Percentiles rank a stretch among this genome's conserved stretches.
Evolutionary conservation across 179 eudicot genomes (phyloP).

Genomic region (Camellia oleifera): DNA sequence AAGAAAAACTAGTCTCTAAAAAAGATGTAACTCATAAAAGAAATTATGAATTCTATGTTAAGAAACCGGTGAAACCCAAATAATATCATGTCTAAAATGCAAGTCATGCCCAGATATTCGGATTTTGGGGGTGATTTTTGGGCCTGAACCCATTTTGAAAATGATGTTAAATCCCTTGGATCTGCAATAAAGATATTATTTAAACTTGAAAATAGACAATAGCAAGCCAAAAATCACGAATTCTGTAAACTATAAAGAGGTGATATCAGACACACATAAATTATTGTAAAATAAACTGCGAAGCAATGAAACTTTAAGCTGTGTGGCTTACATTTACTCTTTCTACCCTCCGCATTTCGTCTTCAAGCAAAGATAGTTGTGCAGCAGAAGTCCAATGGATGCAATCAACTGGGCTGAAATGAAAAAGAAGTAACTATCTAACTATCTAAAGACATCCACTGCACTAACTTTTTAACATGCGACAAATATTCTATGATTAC

Average conservation of each 20-base stretch:
- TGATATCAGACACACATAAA: background rate
- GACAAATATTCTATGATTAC: background rate
- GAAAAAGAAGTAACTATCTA: constrained; percentile 2
- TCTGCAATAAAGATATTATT: background rate
- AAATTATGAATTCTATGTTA: background rate
- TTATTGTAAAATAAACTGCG: background rate
- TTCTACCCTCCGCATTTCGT: constrained; percentile 97
- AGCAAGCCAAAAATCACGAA: background rate
- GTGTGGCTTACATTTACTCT: constrained; percentile 74
- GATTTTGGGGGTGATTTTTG: background rate
- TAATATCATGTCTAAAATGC: background rate
- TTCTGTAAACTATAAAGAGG: background rate
- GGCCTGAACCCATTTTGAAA: background rate
- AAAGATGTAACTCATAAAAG: background rate
- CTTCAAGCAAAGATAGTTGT: constrained; percentile 92
- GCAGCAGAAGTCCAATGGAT: constrained; percentile 98
- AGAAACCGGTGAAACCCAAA: background rate
- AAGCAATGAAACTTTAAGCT: background rate
- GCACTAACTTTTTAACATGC: background rate
- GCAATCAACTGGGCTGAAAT: constrained; percentile 95
- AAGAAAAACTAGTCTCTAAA: constrained; percentile 8
- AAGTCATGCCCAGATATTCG: background rate
- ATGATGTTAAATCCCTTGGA: too few relatives aligned
- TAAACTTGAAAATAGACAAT: background rate
- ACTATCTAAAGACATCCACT: background rate